Conservation (phyloP, 306 rosid genomes). For the Rosa rugosa region DNA sequence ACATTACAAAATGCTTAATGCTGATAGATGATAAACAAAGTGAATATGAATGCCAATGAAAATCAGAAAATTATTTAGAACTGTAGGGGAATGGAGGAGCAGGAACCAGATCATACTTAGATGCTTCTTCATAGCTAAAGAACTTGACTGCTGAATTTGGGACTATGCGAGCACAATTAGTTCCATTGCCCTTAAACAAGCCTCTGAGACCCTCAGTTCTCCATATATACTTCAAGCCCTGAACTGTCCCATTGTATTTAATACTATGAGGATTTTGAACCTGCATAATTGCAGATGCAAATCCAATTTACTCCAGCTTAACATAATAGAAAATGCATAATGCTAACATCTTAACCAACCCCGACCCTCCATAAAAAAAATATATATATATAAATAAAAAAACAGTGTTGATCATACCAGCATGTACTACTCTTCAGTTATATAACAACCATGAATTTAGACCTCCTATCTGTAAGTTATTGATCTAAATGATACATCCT, state of each 20-base stretch:
- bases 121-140: conserved; percentile 68
- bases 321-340: neutral
- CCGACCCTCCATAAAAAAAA: neutral
- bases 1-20: neutral
- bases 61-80: neutral
- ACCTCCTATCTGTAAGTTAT: neutral
- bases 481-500: neutral
- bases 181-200: conserved; percentile 73
- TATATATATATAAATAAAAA: too few species aligned
- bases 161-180: conserved; percentile 71
- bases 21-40: neutral
- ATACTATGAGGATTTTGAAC: conserved; percentile 53
- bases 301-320: conserved; percentile 27
- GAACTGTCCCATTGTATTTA: conserved; percentile 60
- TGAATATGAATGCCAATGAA: neutral
- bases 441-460: neutral
- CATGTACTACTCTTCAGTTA: neutral
- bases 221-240: conserved; percentile 66
- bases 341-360: neutral
- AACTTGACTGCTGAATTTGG: conserved; percentile 78
- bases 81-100: neutral
- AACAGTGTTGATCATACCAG: neutral
- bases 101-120: conserved; percentile 38
- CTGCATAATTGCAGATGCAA: conserved; percentile 31
- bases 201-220: conserved; percentile 59